Base-by-base conservation (phyloP, 495 filamentous ascomycete species). In the Elasticomyces elasticus region DNA sequence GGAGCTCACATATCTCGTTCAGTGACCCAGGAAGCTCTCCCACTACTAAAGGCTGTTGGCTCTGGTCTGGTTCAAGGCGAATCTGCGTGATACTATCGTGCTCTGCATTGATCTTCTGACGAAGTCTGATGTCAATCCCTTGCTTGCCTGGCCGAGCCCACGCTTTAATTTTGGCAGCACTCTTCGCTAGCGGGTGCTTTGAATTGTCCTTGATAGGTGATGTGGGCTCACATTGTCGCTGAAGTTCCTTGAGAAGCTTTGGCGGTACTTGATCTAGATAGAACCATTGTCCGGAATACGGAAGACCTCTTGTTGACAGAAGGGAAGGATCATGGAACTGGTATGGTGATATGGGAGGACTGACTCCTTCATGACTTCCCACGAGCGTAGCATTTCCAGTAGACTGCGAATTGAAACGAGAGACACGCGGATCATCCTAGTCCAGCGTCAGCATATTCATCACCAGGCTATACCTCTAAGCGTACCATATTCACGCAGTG, bases 111-210 rank as follows among this genome's bases (percentile, higher is more conserved):
- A 58, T 35, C 20, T 38, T 52, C 12, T 30, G 52, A 11, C 55
- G 37, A 1, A 58, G 38, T 27, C 48, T 30, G 41, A 58, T 44
- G 44, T 52, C 49, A 22, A 52, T 27, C 6, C 55, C 55, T 3
- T 24, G 4, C 47, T 58, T 58, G 41, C 19, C 42, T 13, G 23
- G 55, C 9, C 48, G 25, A 13, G 48, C 40, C 55, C 55, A 58
- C 7, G 55, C 55, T 28, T 58, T 58, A 15, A 52, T 20, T 30
- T 52, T 58, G 1, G 40, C 49, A 20, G 52, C 52, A 15, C 31
- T 42, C 28, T 37, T 52, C 3, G 41, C 48, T 7, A 56, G 47
- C 17, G 37, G 23, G 20, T 42, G 25, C 6, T n/a, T 42, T 9
- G 35, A 17, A n/a, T 51, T 37, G 23, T 43, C 47, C 23, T 52